phyloP scores from a whole-genome alignment of 345 rosid genomes.

The Acer campestre region DNA sequence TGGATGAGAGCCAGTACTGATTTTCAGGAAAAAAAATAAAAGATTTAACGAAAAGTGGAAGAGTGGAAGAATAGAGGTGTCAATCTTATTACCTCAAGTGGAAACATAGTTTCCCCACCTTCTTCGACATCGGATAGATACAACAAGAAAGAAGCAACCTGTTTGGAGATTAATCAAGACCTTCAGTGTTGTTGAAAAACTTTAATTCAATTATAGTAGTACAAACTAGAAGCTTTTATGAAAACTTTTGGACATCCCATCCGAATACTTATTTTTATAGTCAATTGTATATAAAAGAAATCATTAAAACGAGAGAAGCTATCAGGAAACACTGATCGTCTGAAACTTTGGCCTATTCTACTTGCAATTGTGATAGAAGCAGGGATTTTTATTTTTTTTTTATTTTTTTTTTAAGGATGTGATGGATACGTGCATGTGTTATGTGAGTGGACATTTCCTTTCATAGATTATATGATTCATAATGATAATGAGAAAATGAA shows the following conservation, averaged over 20 bases:
- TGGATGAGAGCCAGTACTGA: conserved; percentile 1
- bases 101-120: conserved; percentile 79
- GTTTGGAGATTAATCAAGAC: not conserved
- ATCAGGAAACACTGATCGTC: not conserved
- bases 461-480: no score
- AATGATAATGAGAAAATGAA: not conserved
- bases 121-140: conserved; percentile 64
- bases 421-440: not conserved
- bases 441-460: not conserved
- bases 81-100: conserved; percentile 60
- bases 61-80: not conserved
- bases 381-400: not conserved
- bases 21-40: not conserved
- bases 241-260: not conserved
- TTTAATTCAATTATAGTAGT: not conserved
- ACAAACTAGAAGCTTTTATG: not conserved
- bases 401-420: not conserved
- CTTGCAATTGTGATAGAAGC: not conserved
- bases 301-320: not conserved
- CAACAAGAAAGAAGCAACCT: conserved; percentile 68
- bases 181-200: not conserved
- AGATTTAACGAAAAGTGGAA: not conserved
- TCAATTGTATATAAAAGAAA: not conserved
- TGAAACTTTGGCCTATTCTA: not conserved
- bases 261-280: not conserved